Base-by-base conservation (phyloP, 2,329 filamentous ascomycete species). In the Graphiopsis chlorocephala region DNA sequence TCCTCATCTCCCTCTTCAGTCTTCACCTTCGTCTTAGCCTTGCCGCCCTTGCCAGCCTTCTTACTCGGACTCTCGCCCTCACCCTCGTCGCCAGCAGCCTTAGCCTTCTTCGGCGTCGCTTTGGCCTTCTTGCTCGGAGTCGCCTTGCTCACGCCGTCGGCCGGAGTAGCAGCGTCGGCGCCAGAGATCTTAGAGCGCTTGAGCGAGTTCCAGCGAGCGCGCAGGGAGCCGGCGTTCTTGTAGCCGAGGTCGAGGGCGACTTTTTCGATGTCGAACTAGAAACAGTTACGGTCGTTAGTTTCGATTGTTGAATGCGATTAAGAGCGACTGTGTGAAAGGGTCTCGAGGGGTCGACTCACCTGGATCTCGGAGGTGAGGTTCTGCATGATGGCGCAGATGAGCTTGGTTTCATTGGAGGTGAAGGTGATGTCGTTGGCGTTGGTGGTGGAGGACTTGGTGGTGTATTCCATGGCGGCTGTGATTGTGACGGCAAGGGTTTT, bases 151-250 rank as follows among this genome's bases (percentile, higher is more conserved):
- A 57, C 63, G 23, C 42, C 55, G 31, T 64, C 60, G 29, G 33
- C 15, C 20, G 63, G 45, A n/a, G n/a, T 23, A 20, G n/a, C 26
- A 20, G 47, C 28, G 7, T 50, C 23, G 29, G 15, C 25, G 12
- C 20, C 45, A 12, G 56, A 62, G 64, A 71, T 71, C 64, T 72
- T 73, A 67, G 71, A 69, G 64, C 65, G 65, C 47, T 66, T 69
- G 65, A 71, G 72, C 47, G 71, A 66, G 45, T 53, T 61, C 71
- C 70, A 73, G 61, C 72, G 69, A n/a, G 61, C 65, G 6, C 65
- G 67, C 33, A 68, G 68, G 45, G 69, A 67, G 47, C 31, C 58
- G 60, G 45, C 68, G 61, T 71, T 68, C 38, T 74, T 73, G 70
- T 73, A 70, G 50, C 64, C 64, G 35, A 68, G 35, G 23, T 69